These are phyloP conservation scores for Sclerotiophoma versabilis DNA, from an alignment of 2,329 filamentous ascomycete genomes.

Conservation along the genomic window DNA sequence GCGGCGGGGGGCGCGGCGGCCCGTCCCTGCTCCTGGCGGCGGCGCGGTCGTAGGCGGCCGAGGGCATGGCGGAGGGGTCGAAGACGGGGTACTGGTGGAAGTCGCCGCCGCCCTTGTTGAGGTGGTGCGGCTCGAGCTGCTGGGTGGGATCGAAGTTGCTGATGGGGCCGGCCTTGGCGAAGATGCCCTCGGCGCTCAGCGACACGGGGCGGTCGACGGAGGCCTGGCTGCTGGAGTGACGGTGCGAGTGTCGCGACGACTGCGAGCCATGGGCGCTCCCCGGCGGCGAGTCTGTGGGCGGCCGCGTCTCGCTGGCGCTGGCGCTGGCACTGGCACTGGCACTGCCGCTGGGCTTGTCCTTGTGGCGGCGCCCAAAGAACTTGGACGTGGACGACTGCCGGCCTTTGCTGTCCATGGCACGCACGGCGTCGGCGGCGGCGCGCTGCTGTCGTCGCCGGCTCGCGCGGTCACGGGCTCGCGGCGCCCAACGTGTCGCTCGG, in stretches of 20 bases:
- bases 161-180: slow-evolving; percentile 81
- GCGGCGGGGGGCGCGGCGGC: slow-evolving; percentile 67
- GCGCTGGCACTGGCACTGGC: slow-evolving; percentile 2
- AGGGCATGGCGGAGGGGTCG: slow-evolving; percentile 61
- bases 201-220: slow-evolving; percentile 74
- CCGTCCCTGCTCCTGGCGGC: slow-evolving; percentile 57
- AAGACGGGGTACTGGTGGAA: slow-evolving; percentile 89
- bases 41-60: slow-evolving; percentile 55
- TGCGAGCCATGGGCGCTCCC: slow-evolving; percentile 69
- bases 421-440: background rate
- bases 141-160: slow-evolving; percentile 79
- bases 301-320: slow-evolving; percentile 41
- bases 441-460: no score
- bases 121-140: slow-evolving; percentile 81
- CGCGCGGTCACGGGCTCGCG: background rate
- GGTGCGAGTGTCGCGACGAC: slow-evolving; percentile 72
- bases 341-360: slow-evolving; percentile 65
- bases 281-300: slow-evolving; percentile 67
- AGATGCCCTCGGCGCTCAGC: slow-evolving; percentile 69
- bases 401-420: slow-evolving; percentile 71
- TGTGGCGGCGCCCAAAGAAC: slow-evolving; percentile 86
- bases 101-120: slow-evolving; percentile 78
- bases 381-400: slow-evolving; percentile 82
- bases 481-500: background rate
- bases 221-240: slow-evolving; percentile 51